Base-by-base conservation (phyloP, 2,329 filamentous ascomycete species). In the Sclerotinia borealis region DNA sequence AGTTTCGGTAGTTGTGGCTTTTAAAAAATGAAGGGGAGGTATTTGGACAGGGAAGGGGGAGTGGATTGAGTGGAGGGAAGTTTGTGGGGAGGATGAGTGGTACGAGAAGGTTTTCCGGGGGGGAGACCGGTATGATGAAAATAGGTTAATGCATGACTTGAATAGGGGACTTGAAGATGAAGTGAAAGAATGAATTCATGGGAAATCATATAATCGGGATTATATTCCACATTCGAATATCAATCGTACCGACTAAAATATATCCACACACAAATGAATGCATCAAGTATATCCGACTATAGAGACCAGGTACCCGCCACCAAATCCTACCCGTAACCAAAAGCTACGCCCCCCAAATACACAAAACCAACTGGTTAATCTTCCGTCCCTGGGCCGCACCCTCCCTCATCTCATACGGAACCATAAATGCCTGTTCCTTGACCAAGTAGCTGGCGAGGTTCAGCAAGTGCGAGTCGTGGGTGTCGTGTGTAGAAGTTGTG, bases 401-500 rank as follows among this genome's bases (percentile, higher is more conserved):
- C 41, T 61, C 27, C 3, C 49, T 1, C 64, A 68, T 67, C n/a
- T 39, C 36, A 48, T 62, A 66, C 17, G 39, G 34, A 13, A 48
- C 55, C 41, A 51, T 25, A 5, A 72, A 34, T 0, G 54, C 63
- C 51, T 72, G 68, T 49, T 71, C 66, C 11, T 60, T 61, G 1
- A 61, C 65, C 1, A 72, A 8, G 25, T 65, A 67, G 56, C 66
- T 72, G 9, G 69, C 67, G n/a, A 67, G 66, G 37, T 70, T 64
- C 3, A 67, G 59, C 7, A 67, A 11, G 10, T 29, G 39, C 13
- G n/a, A n/a, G n/a, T n/a, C n/a, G n/a, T n/a, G n/a, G n/a, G n/a
- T n/a, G n/a, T 22, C 47, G 1, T 19, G 25, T 41, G 17, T 22
- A 36, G 13, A n/a, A 9, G 27, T 19, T 43, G 43, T 4, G 4